phyloP scores from a whole-genome alignment of 768 basidiomycete genomes.

The Trametes meyenii region DNA sequence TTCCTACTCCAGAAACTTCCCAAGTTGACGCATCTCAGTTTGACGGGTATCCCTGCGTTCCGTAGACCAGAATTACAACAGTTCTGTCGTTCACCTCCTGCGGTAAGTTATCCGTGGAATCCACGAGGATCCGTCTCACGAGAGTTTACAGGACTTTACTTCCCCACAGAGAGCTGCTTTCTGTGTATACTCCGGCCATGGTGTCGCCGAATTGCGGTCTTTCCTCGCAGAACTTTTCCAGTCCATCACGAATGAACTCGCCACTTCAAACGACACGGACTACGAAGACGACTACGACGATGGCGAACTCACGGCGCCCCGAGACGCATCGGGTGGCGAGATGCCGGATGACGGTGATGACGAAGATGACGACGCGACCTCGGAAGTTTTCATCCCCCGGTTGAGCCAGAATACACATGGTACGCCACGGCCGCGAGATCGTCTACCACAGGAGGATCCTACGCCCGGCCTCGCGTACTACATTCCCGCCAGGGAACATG shows the following conservation, averaged over 20 bases:
- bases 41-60: conserved; percentile 97
- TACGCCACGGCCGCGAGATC: conserved; percentile 11
- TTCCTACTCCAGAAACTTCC: conserved; percentile 87
- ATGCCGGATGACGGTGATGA: conserved; percentile 39
- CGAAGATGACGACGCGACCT: conserved; percentile 22
- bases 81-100: conserved; percentile 88
- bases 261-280: conserved; percentile 43
- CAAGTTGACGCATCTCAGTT: conserved; percentile 90
- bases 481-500: conserved; percentile 19
- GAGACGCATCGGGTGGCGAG: neutral
- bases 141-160: conserved; percentile 76
- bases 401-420: conserved; percentile 1
- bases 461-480: neutral
- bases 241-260: conserved; percentile 70
- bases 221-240: conserved; percentile 79
- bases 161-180: conserved; percentile 86
- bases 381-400: conserved; percentile 17
- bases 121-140: neutral
- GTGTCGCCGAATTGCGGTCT: conserved; percentile 78
- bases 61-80: conserved; percentile 80
- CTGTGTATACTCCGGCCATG: conserved; percentile 95
- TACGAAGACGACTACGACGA: conserved; percentile 38
- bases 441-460: conserved; percentile 3
- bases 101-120: conserved; percentile 50
- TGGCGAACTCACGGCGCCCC: neutral